Base-by-base conservation (phyloP, 2,329 filamentous ascomycete genomes). In the Leptographium procerum region DNA sequence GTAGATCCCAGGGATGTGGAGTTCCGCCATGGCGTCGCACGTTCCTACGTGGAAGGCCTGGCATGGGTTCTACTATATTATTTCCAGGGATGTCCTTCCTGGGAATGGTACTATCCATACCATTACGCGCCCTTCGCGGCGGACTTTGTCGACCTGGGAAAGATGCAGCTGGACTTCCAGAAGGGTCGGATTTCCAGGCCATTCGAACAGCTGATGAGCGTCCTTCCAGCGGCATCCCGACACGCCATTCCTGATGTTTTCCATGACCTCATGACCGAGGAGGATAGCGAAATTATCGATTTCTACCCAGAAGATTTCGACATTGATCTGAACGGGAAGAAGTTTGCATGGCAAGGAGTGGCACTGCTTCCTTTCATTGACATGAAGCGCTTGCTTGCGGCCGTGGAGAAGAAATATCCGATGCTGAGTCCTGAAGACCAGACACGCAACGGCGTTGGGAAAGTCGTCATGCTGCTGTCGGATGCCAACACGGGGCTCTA, bases 91-190 rank as follows among this genome's bases (percentile, higher is more conserved):
- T 99, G 94, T 66, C 91, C 94, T 26, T 96, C 91, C 0, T 99
- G 95, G 94, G 95, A 92, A 56, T 99, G 94, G 94, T 99, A 94
- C 70, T 99, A 96, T 68, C 94, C 94, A 0, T 95, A 97, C 68
- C 94, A 99, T 69, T 99, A 99, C 69, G 95, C 94, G 1, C 94
- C 95, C 4, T 99, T 99, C 69, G 94, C 94, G 2, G 88, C 91
- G 56, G 94, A 99, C 71, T 99, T 99, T 70, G 86, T 88, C 60
- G 86, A 91, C 58, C 78, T 99, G 52, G 82, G 79, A 56, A 85
- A 90, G 64, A 84, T 96, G 77, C 79, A 88, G 34, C 83, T 96
- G 63, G 76, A 80, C 22, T 99, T 99, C 65, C 81, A 89, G 60
- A 89, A 91, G 70, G 92, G 92, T 13, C 83, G 79, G 54, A 88